These are phyloP conservation scores for Didymella pomorum DNA, from an alignment of 2,329 filamentous ascomycete species.

Conservation along the genomic window DNA sequence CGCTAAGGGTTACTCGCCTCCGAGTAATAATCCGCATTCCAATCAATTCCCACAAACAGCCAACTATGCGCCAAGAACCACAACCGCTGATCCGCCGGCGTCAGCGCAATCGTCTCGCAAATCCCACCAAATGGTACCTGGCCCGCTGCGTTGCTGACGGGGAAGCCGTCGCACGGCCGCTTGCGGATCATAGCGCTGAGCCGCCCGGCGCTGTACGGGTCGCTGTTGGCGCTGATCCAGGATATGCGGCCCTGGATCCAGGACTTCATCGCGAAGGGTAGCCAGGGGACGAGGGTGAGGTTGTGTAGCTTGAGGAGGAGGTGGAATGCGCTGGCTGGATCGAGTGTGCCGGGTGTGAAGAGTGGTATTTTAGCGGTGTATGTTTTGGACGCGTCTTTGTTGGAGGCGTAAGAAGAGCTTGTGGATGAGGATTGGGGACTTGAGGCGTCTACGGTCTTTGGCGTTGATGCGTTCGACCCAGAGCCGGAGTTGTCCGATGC, in stretches of 20 bases:
- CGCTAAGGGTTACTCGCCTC: constrained; percentile 4
- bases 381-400: neutral
- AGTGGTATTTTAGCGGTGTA: constrained; percentile 2
- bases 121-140: constrained; percentile 13
- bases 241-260: constrained; percentile 30
- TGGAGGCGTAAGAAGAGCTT: constrained; percentile 11
- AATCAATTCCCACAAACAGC: constrained; percentile 21
- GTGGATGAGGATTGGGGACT: constrained; percentile 4
- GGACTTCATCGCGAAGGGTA: constrained; percentile 23
- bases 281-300: constrained; percentile 16
- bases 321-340: constrained; percentile 30
- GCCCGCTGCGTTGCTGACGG: constrained; percentile 10
- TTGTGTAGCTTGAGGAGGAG: constrained; percentile 33
- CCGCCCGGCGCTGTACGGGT: constrained; percentile 23
- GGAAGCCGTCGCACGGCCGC: constrained; percentile 19
- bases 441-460: neutral
- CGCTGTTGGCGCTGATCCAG: constrained; percentile 26
- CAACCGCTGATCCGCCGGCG: constrained; percentile 15
- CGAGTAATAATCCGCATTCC: constrained; percentile 19
- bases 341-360: constrained; percentile 10
- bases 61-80: constrained; percentile 23
- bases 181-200: constrained; percentile 24
- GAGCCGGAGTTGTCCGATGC: neutral
- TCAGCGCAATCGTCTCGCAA: constrained; percentile 13
- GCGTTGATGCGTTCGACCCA: constrained; percentile 9